Base-by-base conservation (phyloP, 225 moss, liverwort and hornwort species). In the Sphagnum contortum region DNA sequence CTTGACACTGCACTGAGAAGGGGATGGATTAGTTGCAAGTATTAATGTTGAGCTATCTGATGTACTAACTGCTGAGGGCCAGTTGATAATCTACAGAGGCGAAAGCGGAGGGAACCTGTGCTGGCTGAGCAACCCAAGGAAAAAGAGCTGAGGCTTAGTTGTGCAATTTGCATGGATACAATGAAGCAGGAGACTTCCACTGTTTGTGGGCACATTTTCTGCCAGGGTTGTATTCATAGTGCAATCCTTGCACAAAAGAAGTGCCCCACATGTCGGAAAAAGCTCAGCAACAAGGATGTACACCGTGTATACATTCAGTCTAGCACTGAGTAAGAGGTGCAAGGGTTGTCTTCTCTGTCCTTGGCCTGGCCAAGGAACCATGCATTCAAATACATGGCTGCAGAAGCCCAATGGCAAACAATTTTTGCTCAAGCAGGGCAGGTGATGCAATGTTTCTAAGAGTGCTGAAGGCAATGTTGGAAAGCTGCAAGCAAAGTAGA, bases 161-260 rank as follows among this genome's bases (percentile, higher is more conserved):
- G 96, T 57, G 81, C 93, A 3, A 87, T 98, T 48, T 98, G 96
- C 68, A 79, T 92, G 88, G 96, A 98, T 12, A 66, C 78, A 3
- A 98, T 98, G 96, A 87, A 90, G 68, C 85, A 82, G 44, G 92
- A 91, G 70, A 90, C 92, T 6, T 98, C 96, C 62, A 98, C 96
- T 2, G 83, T 74, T 51, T 98, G 96, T 68, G 96, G 96, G 6
- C 96, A 98, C 62, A 69, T 98, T 48, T 98, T 98, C 66, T 98
- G 96, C 73, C 77, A 74, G 64, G 55, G 13, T 44, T 98, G 96
- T 76, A 92, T 98, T 57, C 53, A 75, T 9, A 84, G 80, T 13
- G 92, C 96, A 29, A 89, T 98, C 72, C 65, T 64, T 50, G 69
- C 80, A 14, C 90, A 90, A 68, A 90, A 91, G 83, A 92, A 84